Conservation (phyloP, 257 asterid genomes). For the Solanum piurae region DNA sequence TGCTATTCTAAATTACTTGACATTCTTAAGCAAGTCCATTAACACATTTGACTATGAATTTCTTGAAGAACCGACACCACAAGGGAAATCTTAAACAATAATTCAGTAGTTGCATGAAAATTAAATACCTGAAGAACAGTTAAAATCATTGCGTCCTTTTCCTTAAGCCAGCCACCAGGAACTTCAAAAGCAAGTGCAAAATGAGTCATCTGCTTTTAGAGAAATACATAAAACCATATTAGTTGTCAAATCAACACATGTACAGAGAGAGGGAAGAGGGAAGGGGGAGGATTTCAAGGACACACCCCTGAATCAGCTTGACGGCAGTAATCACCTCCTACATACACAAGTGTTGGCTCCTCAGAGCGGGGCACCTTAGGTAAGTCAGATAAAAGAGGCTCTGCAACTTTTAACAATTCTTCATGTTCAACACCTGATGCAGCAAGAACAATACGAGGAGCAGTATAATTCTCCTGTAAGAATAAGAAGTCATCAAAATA, state of each 20-base stretch:
- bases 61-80: background rate
- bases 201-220: slow-evolving; percentile 49
- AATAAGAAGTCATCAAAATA: slow-evolving; percentile 2
- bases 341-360: slow-evolving; percentile 53
- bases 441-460: slow-evolving; percentile 75
- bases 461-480: slow-evolving; percentile 60
- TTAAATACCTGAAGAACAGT: slow-evolving; percentile 71
- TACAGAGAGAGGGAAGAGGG: background rate
- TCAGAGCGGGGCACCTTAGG: slow-evolving; percentile 27
- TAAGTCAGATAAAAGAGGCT: slow-evolving; percentile 70
- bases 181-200: slow-evolving; percentile 85
- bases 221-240: background rate
- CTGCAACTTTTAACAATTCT: slow-evolving; percentile 58
- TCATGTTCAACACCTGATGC: slow-evolving; percentile 90
- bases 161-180: slow-evolving; percentile 75
- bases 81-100: background rate
- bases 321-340: slow-evolving; percentile 72
- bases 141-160: slow-evolving; percentile 49
- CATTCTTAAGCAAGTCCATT: background rate
- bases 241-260: background rate
- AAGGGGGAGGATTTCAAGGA: background rate
- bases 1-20: background rate
- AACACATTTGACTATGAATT: background rate
- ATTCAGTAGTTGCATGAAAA: background rate
- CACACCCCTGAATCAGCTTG: slow-evolving; percentile 77